Conservation (phyloP, 768 basidiomycete species). For the Lactarius tabidus region DNA sequence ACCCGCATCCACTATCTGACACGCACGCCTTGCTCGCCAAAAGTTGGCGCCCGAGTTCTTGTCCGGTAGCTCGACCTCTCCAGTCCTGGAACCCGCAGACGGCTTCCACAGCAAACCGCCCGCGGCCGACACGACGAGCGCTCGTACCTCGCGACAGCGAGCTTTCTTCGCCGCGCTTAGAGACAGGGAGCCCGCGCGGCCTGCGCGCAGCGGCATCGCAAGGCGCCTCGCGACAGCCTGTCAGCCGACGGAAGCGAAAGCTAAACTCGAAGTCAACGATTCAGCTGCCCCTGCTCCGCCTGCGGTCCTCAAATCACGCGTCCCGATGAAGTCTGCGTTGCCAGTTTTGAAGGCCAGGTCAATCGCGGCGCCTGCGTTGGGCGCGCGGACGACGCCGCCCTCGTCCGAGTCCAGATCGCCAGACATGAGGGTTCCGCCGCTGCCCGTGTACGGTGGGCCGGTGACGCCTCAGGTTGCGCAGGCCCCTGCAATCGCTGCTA, state of each 20-base stretch:
- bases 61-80: constrained; percentile 23
- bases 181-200: constrained; percentile 9
- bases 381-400: neutral
- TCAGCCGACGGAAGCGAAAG: neutral
- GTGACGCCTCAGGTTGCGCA: neutral
- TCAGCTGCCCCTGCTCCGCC: no score
- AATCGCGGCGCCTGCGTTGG: neutral
- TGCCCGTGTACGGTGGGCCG: neutral
- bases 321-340: constrained; percentile 7
- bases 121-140: neutral
- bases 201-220: constrained; percentile 9
- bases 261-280: neutral
- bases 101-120: constrained; percentile 22
- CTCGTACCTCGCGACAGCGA: constrained; percentile 15
- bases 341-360: constrained; percentile 4
- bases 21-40: neutral
- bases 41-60: constrained; percentile 24
- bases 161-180: constrained; percentile 17
- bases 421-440: neutral
- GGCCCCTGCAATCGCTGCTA: neutral
- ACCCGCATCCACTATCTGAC: neutral
- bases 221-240: constrained; percentile 2
- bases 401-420: neutral
- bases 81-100: constrained; percentile 15
- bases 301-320: neutral